A percentile compares a stretch with the other conserved stretches of the same genome.
Conservation (phyloP, 805 yeast species). For the Saturnispora bothae region DNA sequence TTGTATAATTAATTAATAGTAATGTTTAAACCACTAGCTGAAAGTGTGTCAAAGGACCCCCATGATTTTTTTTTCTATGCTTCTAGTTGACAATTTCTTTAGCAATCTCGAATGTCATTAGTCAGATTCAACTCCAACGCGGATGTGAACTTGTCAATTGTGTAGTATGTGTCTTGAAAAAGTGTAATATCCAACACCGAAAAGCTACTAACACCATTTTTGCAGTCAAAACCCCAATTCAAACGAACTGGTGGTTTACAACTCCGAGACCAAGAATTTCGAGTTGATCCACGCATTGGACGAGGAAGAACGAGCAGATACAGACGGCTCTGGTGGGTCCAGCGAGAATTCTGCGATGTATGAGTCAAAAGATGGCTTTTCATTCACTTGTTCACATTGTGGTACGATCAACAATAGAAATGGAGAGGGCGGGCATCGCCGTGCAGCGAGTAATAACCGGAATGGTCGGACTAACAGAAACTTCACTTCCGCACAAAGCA, state of each 20-base stretch:
- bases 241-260: slow-evolving; percentile 23
- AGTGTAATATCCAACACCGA: not conserved
- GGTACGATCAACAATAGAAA: slow-evolving; percentile 14
- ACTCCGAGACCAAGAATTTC: slow-evolving; percentile 20
- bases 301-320: slow-evolving; percentile 9
- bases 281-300: slow-evolving; percentile 16
- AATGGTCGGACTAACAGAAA: not conserved
- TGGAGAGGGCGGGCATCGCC: not conserved
- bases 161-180: slow-evolving; percentile 3
- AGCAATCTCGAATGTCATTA: slow-evolving; percentile 17
- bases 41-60: no score
- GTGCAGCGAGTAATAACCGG: not conserved
- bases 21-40: no score
- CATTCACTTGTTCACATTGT: slow-evolving; percentile 21
- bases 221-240: slow-evolving; percentile 16
- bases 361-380: not conserved
- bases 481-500: not conserved
- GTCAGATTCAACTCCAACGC: slow-evolving; percentile 13
- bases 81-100: no score
- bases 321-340: not conserved
- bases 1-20: no score
- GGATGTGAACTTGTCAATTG: slow-evolving; percentile 3
- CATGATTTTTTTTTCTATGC: no score
- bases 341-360: not conserved
- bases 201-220: slow-evolving; percentile 4